Evolutionary conservation across 257 asterid genomes (phyloP).

Genomic region (Nicotiana knightiana): DNA sequence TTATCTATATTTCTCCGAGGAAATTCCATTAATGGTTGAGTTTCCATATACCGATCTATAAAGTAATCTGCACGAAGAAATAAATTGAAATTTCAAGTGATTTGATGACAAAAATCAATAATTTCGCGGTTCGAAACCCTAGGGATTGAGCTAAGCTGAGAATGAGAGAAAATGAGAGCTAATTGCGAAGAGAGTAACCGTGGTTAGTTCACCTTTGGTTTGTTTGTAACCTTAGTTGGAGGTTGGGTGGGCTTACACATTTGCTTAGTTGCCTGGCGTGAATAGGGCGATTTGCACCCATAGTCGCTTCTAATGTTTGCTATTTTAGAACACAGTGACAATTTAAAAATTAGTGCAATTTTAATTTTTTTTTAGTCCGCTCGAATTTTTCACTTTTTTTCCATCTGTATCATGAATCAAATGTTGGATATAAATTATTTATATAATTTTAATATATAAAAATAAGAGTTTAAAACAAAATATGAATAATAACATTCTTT

Average conservation of each 20-base stretch:
- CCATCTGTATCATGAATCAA: no score
- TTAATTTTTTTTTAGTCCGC: no score
- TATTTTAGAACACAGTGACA: no score
- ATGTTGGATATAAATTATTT: no score
- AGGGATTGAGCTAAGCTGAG: slow-evolving; percentile 20
- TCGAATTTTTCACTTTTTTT: no score
- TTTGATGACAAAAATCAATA: not conserved
- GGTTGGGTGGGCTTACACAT: not conserved
- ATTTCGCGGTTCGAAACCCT: slow-evolving; percentile 8
- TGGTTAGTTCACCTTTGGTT: slow-evolving; percentile 24
- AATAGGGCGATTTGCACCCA: no score
- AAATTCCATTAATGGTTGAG: slow-evolving; percentile 57
- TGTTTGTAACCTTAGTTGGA: slow-evolving; percentile 15
- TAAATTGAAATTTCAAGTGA: not conserved
- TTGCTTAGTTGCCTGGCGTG: not conserved
- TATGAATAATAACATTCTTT: no score
- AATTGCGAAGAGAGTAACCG: slow-evolving; percentile 26
- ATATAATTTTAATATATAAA: no score
- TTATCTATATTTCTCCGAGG: slow-evolving; percentile 57
- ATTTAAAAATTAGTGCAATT: no score
- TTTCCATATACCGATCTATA: slow-evolving; percentile 36
- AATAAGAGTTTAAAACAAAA: no score
- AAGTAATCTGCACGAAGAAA: not conserved
- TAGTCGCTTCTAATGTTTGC: no score
- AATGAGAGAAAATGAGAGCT: not conserved